A percentile compares a stretch with the other conserved stretches of the same genome.
phyloP scores from a whole-genome alignment of 495 filamentous ascomycete genomes.

The Hypomontagnella monticulosa region DNA sequence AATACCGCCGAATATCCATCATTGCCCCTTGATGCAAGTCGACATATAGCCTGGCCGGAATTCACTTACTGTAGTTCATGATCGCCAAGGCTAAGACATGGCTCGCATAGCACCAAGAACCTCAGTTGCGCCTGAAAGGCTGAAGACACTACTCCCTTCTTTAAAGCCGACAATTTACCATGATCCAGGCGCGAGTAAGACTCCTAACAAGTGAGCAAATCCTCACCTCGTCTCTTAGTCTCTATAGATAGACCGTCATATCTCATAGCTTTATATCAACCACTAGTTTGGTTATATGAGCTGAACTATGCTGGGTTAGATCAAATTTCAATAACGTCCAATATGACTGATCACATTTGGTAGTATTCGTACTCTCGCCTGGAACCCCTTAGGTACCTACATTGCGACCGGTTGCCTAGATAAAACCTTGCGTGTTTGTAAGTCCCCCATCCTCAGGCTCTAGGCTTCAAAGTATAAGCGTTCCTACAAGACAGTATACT shows the following conservation, averaged over 20 bases:
- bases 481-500: too few relatives aligned
- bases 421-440: conserved; percentile 78
- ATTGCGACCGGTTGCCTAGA: conserved; percentile 88
- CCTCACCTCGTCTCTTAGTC: background rate
- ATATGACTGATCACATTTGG: conserved; percentile 1
- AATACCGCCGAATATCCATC: too few relatives aligned
- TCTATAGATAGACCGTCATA: too few relatives aligned
- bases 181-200: conserved; percentile 40
- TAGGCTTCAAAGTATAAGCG: too few relatives aligned
- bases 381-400: conserved; percentile 87
- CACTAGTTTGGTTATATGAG: background rate
- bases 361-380: conserved; percentile 76
- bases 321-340: background rate
- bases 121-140: conserved; percentile 45
- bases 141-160: conserved; percentile 43
- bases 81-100: conserved; percentile 22
- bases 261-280: background rate
- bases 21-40: background rate
- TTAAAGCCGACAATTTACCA: conserved; percentile 47
- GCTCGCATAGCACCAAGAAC: conserved; percentile 40
- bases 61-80: background rate
- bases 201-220: conserved; percentile 40
- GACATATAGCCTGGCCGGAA: background rate
- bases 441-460: conserved; percentile 29
- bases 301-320: background rate